Percentiles rank a stretch among this genome's conserved stretches.
Evolutionary conservation across 1,284 basidiomycete genomes (phyloP).

Genomic region (Uromyces viciae-fabae): DNA sequence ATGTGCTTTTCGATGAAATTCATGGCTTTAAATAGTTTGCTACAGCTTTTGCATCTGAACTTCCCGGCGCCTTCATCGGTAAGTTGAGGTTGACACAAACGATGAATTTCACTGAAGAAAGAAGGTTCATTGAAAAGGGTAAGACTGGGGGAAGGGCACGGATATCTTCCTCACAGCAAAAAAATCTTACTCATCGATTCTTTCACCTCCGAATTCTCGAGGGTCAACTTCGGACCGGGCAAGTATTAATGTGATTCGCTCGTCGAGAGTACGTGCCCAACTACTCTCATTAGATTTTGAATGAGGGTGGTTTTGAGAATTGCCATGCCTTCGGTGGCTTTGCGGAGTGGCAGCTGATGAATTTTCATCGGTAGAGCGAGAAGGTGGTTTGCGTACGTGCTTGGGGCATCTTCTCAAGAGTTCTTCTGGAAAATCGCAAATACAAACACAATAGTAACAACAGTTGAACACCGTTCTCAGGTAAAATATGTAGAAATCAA

Average conservation of each 20-base stretch:
- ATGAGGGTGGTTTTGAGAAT: conserved; percentile 48
- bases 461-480: conserved; percentile 77
- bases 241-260: conserved; percentile 72
- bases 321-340: conserved; percentile 60
- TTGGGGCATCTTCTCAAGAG: conserved; percentile 85
- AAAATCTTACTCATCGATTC: conserved; percentile 76
- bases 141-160: background rate
- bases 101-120: conserved; percentile 66
- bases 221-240: conserved; percentile 73
- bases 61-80: conserved; percentile 93
- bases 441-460: conserved; percentile 91
- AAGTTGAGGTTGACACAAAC: conserved; percentile 72
- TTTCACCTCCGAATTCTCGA: conserved; percentile 79
- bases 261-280: conserved; percentile 80
- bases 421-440: conserved; percentile 86
- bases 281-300: conserved; percentile 61
- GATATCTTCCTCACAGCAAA: too few species aligned
- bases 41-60: conserved; percentile 87
- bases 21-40: conserved; percentile 90
- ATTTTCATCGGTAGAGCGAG: background rate
- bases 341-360: conserved; percentile 60
- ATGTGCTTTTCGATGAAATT: conserved; percentile 80
- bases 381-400: conserved; percentile 64
- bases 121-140: conserved; percentile 28
- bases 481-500: conserved; percentile 80